Conservation (phyloP, 176 grass and related monocot species). For the Aegilops sharonensis region DNA sequence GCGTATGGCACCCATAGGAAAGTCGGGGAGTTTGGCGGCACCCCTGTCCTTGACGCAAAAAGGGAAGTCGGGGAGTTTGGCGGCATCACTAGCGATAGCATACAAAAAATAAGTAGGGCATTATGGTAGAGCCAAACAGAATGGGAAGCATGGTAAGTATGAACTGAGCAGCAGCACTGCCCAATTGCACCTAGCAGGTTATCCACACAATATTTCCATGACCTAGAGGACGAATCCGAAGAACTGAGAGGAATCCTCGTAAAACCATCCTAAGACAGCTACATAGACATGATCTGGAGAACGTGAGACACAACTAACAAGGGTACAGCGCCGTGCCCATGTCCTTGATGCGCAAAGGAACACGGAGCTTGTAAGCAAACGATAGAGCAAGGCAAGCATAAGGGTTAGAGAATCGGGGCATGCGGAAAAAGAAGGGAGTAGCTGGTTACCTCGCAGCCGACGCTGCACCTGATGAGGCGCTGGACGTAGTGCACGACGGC, state of each 20-base stretch:
- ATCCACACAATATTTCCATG: background rate
- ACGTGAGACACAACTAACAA: background rate
- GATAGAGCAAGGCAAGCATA: background rate
- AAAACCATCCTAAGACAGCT: background rate
- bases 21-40: background rate
- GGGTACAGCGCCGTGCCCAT: background rate
- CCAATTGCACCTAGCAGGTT: background rate
- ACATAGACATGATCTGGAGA: slow-evolving; percentile 8
- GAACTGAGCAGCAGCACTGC: slow-evolving; percentile 11
- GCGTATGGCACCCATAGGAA: background rate
- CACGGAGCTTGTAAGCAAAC: background rate
- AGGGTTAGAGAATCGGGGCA: background rate
- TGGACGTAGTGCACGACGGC: slow-evolving; percentile 73
- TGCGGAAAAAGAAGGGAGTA: background rate
- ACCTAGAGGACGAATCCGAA: background rate
- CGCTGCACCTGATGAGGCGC: slow-evolving; percentile 40
- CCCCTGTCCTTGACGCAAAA: background rate
- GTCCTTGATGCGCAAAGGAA: background rate
- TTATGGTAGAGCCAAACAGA: background rate
- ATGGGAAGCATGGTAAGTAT: background rate
- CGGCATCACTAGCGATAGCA: background rate
- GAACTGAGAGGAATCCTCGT: background rate
- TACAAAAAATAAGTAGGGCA: background rate
- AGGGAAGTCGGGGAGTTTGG: background rate
- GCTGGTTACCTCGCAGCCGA: slow-evolving; percentile 42